Conservation (phyloP, 2,329 filamentous ascomycete genomes). For the Lasiodiplodia sp. region DNA sequence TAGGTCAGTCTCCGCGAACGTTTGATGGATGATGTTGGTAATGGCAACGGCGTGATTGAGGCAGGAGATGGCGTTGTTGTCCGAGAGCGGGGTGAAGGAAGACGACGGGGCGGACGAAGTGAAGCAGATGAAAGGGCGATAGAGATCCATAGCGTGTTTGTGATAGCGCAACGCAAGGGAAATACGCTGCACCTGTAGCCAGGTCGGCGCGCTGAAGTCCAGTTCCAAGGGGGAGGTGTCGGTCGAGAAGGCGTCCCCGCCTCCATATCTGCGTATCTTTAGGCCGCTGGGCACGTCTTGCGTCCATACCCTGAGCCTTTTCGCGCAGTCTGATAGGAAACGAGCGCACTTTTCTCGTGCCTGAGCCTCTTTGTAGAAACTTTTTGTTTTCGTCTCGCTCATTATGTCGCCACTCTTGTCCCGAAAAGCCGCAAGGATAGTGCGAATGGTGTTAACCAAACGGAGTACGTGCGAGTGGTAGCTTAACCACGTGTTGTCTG, state of each 20-base stretch:
- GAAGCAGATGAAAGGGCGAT: constrained; percentile 40
- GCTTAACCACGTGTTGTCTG: constrained; percentile 50
- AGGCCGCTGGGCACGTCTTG: constrained; percentile 48
- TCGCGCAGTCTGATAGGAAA: constrained; percentile 39
- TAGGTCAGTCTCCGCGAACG: constrained; percentile 31
- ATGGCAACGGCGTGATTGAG: constrained; percentile 37
- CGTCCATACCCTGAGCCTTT: constrained; percentile 43
- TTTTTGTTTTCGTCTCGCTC: constrained; percentile 24
- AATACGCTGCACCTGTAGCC: constrained; percentile 33
- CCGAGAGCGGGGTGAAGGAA: constrained; percentile 23
- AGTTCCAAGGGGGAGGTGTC: constrained; percentile 32
- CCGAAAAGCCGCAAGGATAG: constrained; percentile 48
- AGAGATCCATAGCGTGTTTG: constrained; percentile 35
- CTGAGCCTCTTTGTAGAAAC: constrained; percentile 42
- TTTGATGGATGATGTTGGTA: constrained; percentile 36
- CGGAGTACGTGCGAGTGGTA: constrained; percentile 46
- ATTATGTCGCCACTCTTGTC: constrained; percentile 39
- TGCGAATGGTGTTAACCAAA: constrained; percentile 44
- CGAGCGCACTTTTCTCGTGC: constrained; percentile 43
- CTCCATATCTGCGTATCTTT: constrained; percentile 31
- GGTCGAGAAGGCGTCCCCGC: constrained; percentile 34
- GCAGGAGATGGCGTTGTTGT: constrained; percentile 33
- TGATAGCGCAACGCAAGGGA: constrained; percentile 41
- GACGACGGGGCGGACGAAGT: background rate
- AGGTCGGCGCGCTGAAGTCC: constrained; percentile 18